A percentile compares a stretch with the other conserved stretches of the same genome.
phyloP scores from a whole-genome alignment of 371 early-diverging fungal genomes.

The Rhizopus arrhizus region DNA sequence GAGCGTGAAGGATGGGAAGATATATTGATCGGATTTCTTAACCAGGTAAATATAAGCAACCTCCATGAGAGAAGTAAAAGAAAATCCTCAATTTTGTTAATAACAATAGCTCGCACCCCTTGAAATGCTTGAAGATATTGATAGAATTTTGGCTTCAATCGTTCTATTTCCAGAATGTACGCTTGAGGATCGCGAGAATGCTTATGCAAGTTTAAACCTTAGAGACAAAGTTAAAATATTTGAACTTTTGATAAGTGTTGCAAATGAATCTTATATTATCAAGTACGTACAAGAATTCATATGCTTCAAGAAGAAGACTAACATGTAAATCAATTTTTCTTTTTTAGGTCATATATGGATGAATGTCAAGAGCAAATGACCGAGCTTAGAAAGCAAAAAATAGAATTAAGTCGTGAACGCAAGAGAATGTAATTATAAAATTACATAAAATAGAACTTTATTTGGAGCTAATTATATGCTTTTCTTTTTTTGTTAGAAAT shows the following conservation, averaged over 20 bases:
- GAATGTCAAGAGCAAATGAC: slow-evolving; percentile 68
- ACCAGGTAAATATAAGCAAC: slow-evolving; percentile 34
- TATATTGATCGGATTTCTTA: slow-evolving; percentile 49
- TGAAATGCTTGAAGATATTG: slow-evolving; percentile 48
- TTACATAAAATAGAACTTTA: not conserved
- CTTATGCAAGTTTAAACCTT: slow-evolving; percentile 45
- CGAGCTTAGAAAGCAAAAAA: slow-evolving; percentile 64
- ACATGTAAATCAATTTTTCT: not conserved
- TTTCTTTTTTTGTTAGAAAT: slow-evolving; percentile 16
- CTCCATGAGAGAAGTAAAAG: not conserved
- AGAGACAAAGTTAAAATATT: slow-evolving; percentile 55
- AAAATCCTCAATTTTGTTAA: not conserved
- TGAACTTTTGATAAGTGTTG: slow-evolving; percentile 54
- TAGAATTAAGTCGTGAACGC: slow-evolving; percentile 69
- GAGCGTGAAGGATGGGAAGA: slow-evolving; percentile 53
- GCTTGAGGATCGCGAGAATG: slow-evolving; percentile 49
- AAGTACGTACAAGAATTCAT: slow-evolving; percentile 28
- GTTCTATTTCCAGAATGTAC: slow-evolving; percentile 44
- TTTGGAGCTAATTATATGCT: not conserved
- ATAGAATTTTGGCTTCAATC: slow-evolving; percentile 52
- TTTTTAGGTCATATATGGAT: slow-evolving; percentile 63
- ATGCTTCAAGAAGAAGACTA: not conserved
- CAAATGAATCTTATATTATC: slow-evolving; percentile 48
- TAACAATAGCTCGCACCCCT: slow-evolving; percentile 47
- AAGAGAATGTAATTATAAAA: slow-evolving; percentile 41